Conservation (phyloP, 1,284 basidiomycete species). For the Hymenochaete sp. region DNA sequence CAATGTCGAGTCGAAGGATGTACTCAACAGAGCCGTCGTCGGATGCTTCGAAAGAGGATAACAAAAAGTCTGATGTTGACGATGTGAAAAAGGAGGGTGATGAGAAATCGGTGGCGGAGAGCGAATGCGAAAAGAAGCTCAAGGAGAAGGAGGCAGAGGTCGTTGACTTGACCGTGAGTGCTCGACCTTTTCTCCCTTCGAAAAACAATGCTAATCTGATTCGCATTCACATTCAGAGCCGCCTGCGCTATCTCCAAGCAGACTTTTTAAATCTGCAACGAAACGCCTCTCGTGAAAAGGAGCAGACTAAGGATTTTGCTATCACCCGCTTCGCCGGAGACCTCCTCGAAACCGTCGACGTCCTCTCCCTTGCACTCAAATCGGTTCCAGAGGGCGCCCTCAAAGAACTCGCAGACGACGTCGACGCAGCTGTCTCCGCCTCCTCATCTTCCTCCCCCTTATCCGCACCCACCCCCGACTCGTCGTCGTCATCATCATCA, state of each 20-base stretch:
- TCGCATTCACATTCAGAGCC: slow-evolving; percentile 42
- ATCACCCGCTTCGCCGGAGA: slow-evolving; percentile 87
- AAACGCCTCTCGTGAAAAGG: slow-evolving; percentile 83
- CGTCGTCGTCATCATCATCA: slow-evolving; percentile 21
- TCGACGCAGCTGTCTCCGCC: slow-evolving; percentile 12
- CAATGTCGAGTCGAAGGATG: slow-evolving; percentile 23
- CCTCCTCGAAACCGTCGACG: slow-evolving; percentile 88
- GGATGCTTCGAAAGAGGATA: slow-evolving; percentile 24
- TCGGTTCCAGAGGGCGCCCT: slow-evolving; percentile 64
- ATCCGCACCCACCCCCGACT: slow-evolving; percentile 27
- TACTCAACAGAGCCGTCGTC: slow-evolving; percentile 29
- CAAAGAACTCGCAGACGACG: slow-evolving; percentile 21
- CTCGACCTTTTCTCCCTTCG: slow-evolving; percentile 7
- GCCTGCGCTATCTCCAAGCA: slow-evolving; percentile 82
- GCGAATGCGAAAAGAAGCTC: slow-evolving; percentile 41
- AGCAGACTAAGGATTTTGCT: slow-evolving; percentile 88
- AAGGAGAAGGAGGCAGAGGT: slow-evolving; percentile 67
- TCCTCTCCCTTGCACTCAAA: slow-evolving; percentile 82
- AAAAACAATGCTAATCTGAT: slow-evolving; percentile 7
- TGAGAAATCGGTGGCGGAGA: slow-evolving; percentile 16
- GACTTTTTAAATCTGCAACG: slow-evolving; percentile 94
- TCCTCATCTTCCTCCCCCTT: slow-evolving; percentile 22
- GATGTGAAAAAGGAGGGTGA: slow-evolving; percentile 6
- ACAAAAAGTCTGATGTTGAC: slow-evolving; percentile 23
- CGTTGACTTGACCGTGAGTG: slow-evolving; percentile 64